Evolutionary conservation across 75 land plant genomes (phyloP), one percentile per base, ranked within the genome.

Genomic region (Selaginella tamariscina): DNA sequence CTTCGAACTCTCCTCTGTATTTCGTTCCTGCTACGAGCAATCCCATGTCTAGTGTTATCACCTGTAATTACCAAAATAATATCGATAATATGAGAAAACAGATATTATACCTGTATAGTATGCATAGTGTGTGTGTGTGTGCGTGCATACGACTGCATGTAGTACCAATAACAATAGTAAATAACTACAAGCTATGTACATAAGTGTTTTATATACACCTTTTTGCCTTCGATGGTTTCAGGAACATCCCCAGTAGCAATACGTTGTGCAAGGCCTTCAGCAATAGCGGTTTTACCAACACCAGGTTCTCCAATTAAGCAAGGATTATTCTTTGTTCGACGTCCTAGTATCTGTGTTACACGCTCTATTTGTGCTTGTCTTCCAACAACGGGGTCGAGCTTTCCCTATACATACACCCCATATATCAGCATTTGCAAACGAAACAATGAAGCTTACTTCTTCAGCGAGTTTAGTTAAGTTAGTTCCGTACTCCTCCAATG

Each of bases 401-500:
- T 82, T 1, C 87, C 88, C 78, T 73, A 76, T 21, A 56, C 24
- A 72, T 1, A n/a, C 27, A 62, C 31, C 30, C n/a, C 21, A 18
- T 24, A 32, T 24, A 2, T 56, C 27, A 66, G 29, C 27, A 21
- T 21, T 23, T 59, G 62, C 1, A 23, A 13, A 65, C 20, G 9
- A 20, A 26, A 71, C 33, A 31, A 39, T 39, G 21, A 23, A 8
- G 28, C 18, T 22, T 76, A 89, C 94, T 74, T 93, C 98, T 60
- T 89, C 95, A 2, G 98, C 98, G 27, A 86, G 65, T 71, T 89
- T 89, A 26, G 98, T 93, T 54, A 93, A 71, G 77, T 93, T 89
- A 15, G 98, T 89, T 5, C 98, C 98, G 77, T 86, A 93, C 73
- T 93, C 98, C 72, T 93, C 98, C 65, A 93, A 72, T 11, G 95